Evolutionary conservation across 805 yeast genomes (phyloP).

Genomic region (Saturnispora serradocipensis): DNA sequence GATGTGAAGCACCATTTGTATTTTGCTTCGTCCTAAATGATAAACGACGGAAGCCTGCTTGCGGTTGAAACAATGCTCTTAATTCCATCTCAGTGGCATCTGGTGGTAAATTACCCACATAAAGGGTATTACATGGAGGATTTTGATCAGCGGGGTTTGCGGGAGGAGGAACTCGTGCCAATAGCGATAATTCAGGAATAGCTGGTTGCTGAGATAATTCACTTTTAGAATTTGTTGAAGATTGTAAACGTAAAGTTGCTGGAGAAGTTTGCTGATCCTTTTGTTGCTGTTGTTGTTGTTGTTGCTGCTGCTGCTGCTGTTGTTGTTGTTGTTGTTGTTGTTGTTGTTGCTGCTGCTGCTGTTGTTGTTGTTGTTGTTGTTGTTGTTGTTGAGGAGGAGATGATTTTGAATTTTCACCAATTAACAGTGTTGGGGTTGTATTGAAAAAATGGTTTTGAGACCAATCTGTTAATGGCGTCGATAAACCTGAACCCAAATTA

Average conservation of each 20-base stretch:
- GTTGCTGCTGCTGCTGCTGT: slow-evolving; percentile 1
- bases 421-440: slow-evolving; percentile 8
- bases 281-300: slow-evolving; percentile 11
- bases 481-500: not conserved
- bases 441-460: slow-evolving; percentile 9
- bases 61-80: slow-evolving; percentile 76
- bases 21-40: slow-evolving; percentile 73
- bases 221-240: not conserved
- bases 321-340: not conserved
- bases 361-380: no score
- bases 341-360: slow-evolving; percentile 8
- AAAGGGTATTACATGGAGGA: slow-evolving; percentile 95
- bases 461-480: slow-evolving; percentile 12
- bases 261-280: slow-evolving; percentile 6
- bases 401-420: slow-evolving; percentile 3
- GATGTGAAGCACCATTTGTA: slow-evolving; percentile 35
- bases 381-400: slow-evolving; percentile 8
- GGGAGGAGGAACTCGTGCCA: slow-evolving; percentile 80
- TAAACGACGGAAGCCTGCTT: slow-evolving; percentile 85
- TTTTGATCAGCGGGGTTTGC: slow-evolving; percentile 99
- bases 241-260: not conserved
- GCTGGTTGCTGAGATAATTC: slow-evolving; percentile 15
- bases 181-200: slow-evolving; percentile 55
- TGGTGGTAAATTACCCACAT: slow-evolving; percentile 95
- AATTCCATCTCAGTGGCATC: slow-evolving; percentile 93